Base-by-base conservation (phyloP, 495 filamentous ascomycete genomes). In the Bacidia rubella region DNA sequence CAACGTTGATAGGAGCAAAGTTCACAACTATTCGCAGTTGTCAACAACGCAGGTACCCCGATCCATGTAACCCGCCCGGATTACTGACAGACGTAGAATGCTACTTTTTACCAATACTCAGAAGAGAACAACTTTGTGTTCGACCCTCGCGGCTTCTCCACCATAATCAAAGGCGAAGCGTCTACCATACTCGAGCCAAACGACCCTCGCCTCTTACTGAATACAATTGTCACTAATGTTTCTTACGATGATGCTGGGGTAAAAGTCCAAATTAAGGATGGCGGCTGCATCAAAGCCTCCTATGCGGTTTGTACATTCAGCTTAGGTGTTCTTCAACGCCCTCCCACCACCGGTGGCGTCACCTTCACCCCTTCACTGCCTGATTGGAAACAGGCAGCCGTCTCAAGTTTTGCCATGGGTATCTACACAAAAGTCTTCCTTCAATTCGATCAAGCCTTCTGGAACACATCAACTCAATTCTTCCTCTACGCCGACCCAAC, bases 371-470 rank as follows among this genome's bases (percentile, higher is more conserved):
- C 85, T 0, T 59, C 64, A 2, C 69, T 87, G 0, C 84, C 84
- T 0, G 62, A 65, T 10, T 86, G 82, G 83, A 87, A 89, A 58
- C 68, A 72, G 11, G 72, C 72, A 21, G 78, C 77, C 7, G 81
- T 86, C 56, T 72, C 76, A 4, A 76, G 74, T 41, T 85, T 85
- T 63, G 71, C 73, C 54, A 85, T 89, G 76, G 82, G 77, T 22
- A 87, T 80, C 1, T 89, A 87, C 68, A 87, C 81, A 51, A 87
- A 87, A 60, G 80, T 87, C 56, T 87, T 87, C 70, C 64, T 86
- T 11, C 82, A 84, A 51, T 89, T 87, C 63, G 72, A 76, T 52
- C 66, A 80, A 32, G 77, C 78, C 4, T 89, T 86, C 66, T 89
- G 85, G 84, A 75, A 82, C 44, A 60, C 59, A 4, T 69, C 79